A percentile compares a stretch with the other conserved stretches of the same genome.
Evolutionary conservation across 371 early-diverging fungal species (phyloP).

Genomic region (Paraphysoderma sedebokerense): DNA sequence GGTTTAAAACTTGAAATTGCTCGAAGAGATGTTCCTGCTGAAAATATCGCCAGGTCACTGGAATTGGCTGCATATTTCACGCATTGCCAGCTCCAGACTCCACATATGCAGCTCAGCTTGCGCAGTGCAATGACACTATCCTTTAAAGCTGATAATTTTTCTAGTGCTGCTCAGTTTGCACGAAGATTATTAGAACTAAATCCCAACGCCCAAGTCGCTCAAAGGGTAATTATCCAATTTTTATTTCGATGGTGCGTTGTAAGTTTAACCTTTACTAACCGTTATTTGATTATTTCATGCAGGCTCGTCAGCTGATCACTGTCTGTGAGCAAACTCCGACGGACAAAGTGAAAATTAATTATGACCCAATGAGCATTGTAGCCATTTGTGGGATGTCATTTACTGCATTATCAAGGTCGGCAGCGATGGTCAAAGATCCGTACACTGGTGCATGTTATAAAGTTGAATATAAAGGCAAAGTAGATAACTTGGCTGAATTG

Average conservation of each 20-base stretch:
- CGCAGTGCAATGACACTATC: constrained; percentile 65
- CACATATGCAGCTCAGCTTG: constrained; percentile 66
- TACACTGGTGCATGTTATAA: too few relatives aligned
- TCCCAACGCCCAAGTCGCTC: constrained; percentile 53
- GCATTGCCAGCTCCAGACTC: constrained; percentile 68
- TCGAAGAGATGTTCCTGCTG: constrained; percentile 44
- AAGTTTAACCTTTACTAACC: not conserved
- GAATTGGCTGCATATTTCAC: constrained; percentile 91
- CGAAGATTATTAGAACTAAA: constrained; percentile 72
- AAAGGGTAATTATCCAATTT: constrained; percentile 27
- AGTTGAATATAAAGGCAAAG: too few relatives aligned
- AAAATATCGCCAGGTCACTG: constrained; percentile 9
- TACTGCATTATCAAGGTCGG: too few relatives aligned
- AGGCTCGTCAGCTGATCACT: constrained; percentile 65
- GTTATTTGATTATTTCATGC: not conserved
- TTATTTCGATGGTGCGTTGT: not conserved
- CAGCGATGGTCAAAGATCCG: too few relatives aligned
- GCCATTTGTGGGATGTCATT: too few relatives aligned
- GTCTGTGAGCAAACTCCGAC: constrained; percentile 57
- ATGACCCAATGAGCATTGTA: too few relatives aligned
- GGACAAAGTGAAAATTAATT: constrained; percentile 66
- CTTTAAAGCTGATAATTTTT: constrained; percentile 62
- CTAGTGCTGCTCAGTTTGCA: constrained; percentile 63
- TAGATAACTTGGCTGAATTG: too few relatives aligned
- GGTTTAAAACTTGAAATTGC: constrained; percentile 67